Evolutionary conservation across 306 rosid species (phyloP).

Genomic region (Cucurbita maxima): DNA sequence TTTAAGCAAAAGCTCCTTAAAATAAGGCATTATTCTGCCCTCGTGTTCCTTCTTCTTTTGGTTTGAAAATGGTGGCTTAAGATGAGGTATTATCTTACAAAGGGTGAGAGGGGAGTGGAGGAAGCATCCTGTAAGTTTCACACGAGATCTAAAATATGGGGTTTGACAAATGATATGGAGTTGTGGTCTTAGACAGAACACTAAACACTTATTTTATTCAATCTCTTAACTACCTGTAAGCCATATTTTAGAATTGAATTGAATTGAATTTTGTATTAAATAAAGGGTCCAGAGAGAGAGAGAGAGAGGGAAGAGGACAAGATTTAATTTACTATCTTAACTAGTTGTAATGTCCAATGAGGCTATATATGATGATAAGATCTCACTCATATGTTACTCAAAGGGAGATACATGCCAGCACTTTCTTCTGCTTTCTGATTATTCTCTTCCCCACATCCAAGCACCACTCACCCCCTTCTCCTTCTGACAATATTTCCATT

Average conservation of each 20-base stretch:
- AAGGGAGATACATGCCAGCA: constrained; percentile 51
- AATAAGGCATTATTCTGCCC: constrained; percentile 53
- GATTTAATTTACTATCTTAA: constrained; percentile 16
- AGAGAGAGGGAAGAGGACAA: constrained; percentile 2
- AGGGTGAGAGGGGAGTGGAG: constrained; percentile 31
- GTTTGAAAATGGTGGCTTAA: constrained; percentile 12
- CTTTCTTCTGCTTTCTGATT: constrained; percentile 37
- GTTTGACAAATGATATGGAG: constrained; percentile 54
- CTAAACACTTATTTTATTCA: constrained; percentile 35
- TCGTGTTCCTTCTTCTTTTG: constrained; percentile 30
- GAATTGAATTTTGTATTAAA: constrained; percentile 34
- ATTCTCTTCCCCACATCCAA: constrained; percentile 31
- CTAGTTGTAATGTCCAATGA: constrained; percentile 19
- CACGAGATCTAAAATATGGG: constrained; percentile 25
- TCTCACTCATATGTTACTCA: constrained; percentile 22
- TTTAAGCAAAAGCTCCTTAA: constrained; percentile 42
- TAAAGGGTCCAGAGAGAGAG: not conserved
- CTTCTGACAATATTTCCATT: constrained; percentile 11
- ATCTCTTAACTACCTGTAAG: constrained; percentile 61
- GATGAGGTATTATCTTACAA: constrained; percentile 8
- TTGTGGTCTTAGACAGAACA: constrained; percentile 34
- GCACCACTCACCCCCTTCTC: constrained; percentile 15
- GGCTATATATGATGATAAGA: constrained; percentile 80
- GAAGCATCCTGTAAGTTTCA: constrained; percentile 58
- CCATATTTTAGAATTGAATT: constrained; percentile 41